Evolutionary conservation across 164 flowering plant genomes (phyloP).

Genomic region (Chimonanthus salicifolius): DNA sequence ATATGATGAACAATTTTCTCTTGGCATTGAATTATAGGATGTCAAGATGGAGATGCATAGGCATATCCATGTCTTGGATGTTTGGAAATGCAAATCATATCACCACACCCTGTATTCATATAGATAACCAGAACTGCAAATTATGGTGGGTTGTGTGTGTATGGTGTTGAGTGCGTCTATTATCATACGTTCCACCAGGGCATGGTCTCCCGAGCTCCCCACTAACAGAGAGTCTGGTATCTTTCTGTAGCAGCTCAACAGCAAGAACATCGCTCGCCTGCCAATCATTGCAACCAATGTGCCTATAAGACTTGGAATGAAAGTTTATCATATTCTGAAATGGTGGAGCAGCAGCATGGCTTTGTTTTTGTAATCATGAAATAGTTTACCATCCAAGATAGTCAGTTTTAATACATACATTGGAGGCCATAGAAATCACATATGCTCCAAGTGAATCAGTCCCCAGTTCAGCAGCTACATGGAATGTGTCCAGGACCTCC

Average conservation of each 20-base stretch:
- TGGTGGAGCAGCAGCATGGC: constrained; percentile 85
- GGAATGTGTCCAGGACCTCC: constrained; percentile 95
- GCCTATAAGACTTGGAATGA: not conserved
- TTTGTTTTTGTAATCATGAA: constrained; percentile 67
- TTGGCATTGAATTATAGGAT: not conserved
- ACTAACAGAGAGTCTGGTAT: constrained; percentile 81
- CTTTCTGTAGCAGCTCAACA: constrained; percentile 92
- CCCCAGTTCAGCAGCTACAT: constrained; percentile 92
- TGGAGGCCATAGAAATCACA: constrained; percentile 94
- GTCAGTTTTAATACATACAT: constrained; percentile 35
- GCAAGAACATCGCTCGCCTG: constrained; percentile 99
- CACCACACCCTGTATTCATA: not conserved
- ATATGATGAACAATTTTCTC: not conserved
- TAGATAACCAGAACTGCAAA: not conserved
- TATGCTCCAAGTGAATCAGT: constrained; percentile 91
- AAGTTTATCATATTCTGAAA: constrained; percentile 56
- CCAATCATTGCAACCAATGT: constrained; percentile 1
- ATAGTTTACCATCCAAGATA: not conserved
- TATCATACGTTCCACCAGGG: constrained; percentile 85
- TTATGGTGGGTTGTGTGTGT: not conserved
- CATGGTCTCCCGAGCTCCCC: constrained; percentile 89
- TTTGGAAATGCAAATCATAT: not conserved
- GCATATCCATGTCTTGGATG: not conserved
- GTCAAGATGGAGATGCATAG: not conserved
- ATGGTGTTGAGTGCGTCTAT: not conserved